phyloP scores from a whole-genome alignment of 305 asterid genomes.

The Rubia tinctorum region DNA sequence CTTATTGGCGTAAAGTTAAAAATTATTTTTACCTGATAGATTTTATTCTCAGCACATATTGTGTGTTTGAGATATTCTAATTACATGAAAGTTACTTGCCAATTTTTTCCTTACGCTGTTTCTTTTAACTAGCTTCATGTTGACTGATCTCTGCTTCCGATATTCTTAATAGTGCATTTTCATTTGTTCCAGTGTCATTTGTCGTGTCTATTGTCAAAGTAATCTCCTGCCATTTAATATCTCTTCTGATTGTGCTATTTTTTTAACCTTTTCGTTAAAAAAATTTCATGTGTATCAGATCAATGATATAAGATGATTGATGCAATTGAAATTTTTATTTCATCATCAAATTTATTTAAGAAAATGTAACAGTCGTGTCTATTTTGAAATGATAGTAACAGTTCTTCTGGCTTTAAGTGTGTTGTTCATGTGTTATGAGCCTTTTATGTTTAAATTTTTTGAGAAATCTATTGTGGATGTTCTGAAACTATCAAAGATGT shows the following conservation, averaged over 20 bases:
- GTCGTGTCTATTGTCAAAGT: conserved; percentile 99
- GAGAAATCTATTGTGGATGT: too few relatives aligned
- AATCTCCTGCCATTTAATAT: background rate
- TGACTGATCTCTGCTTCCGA: conserved; percentile 88
- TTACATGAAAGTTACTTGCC: too few relatives aligned
- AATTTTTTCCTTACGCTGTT: background rate
- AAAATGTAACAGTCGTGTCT: background rate
- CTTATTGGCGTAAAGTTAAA: background rate
- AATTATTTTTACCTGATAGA: background rate
- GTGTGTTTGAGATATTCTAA: background rate
- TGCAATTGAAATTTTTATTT: background rate
- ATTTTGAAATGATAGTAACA: background rate
- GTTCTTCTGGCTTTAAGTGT: background rate
- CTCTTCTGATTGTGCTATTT: background rate
- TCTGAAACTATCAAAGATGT: too few relatives aligned
- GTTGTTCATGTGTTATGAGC: background rate
- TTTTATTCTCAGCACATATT: background rate
- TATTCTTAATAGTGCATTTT: conserved; percentile 77
- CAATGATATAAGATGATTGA: background rate
- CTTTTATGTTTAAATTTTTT: conserved; percentile 7
- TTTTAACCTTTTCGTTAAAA: background rate
- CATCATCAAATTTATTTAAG: background rate
- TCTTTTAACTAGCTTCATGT: conserved; percentile 17
- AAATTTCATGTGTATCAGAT: background rate
- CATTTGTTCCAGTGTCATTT: conserved; percentile 95